Percentiles rank a stretch among this genome's conserved stretches.
Conservation (phyloP, 805 yeast species). For the Yueomyces sp. region DNA sequence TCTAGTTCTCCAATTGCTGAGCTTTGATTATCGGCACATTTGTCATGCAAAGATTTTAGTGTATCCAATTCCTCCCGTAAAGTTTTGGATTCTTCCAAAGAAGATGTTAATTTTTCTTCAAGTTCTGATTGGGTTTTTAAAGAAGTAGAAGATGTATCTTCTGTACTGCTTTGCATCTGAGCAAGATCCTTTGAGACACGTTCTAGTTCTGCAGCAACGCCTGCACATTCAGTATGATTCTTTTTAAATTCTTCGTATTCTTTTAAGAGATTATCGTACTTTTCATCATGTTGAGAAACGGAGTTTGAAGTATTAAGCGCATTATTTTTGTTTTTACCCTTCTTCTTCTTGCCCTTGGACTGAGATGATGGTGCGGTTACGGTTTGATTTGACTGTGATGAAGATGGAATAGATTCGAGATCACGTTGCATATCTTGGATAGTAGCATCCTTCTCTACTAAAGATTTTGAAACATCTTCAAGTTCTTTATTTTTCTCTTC, state of each 20-base stretch:
- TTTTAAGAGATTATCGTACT: slow-evolving; percentile 2
- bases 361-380: neutral
- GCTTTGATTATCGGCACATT: neutral
- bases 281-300: neutral
- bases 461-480: neutral
- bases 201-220: neutral
- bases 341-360: slow-evolving; percentile 1
- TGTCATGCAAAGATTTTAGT: neutral
- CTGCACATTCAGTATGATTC: slow-evolving; percentile 1
- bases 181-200: slow-evolving; percentile 12
- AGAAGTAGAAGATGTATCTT: slow-evolving; percentile 1
- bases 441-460: neutral
- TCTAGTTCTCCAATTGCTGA: neutral
- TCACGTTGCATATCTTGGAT: neutral
- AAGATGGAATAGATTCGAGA: too few species aligned
- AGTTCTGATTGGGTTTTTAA: neutral
- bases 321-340: slow-evolving; percentile 10
- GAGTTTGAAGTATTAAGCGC: slow-evolving; percentile 1
- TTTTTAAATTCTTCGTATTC: slow-evolving; percentile 3
- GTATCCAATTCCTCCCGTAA: neutral
- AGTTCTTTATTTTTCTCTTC: neutral
- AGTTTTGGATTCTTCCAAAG: neutral
- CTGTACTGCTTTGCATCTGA: slow-evolving; percentile 4
- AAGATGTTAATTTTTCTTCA: neutral
- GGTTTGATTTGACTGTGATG: neutral